Conservation (phyloP, 2,329 filamentous ascomycete genomes). For the Phialocephala sp. region DNA sequence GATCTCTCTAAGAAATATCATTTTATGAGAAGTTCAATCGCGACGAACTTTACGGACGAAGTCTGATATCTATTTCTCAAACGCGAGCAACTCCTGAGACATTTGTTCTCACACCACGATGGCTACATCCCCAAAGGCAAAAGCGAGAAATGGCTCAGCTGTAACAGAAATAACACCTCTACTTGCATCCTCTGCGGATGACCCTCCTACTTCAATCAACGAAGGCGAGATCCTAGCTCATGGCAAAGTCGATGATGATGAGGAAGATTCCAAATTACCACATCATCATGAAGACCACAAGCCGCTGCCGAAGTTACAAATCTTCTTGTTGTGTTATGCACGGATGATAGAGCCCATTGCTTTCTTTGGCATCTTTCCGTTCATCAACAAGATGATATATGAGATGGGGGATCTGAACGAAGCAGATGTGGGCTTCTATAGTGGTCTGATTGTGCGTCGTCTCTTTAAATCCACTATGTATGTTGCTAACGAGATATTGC, state of each 20-base stretch:
- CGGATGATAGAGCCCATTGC: slow-evolving; percentile 77
- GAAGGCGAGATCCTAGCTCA: slow-evolving; percentile 19
- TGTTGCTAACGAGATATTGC: neutral
- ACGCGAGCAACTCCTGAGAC: neutral
- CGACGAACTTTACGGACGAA: neutral
- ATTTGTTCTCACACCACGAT: neutral
- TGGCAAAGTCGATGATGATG: slow-evolving; percentile 9
- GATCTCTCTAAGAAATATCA: neutral
- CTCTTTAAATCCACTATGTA: slow-evolving; percentile 2
- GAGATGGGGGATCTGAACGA: slow-evolving; percentile 65
- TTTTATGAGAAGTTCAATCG: neutral
- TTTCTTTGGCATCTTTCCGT: slow-evolving; percentile 85
- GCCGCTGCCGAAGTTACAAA: slow-evolving; percentile 66
- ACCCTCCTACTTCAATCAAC: slow-evolving; percentile 16
- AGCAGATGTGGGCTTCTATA: slow-evolving; percentile 80
- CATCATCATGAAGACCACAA: slow-evolving; percentile 40
- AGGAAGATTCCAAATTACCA: neutral
- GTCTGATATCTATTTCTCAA: no score
- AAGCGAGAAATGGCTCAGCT: neutral
- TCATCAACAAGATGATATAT: slow-evolving; percentile 78
- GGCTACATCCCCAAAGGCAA: neutral
- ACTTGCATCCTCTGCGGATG: slow-evolving; percentile 18
- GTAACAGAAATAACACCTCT: slow-evolving; percentile 32
- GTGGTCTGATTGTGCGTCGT: slow-evolving; percentile 64
- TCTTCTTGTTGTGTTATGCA: slow-evolving; percentile 75